Percentiles rank a stretch among this genome's conserved stretches.
Conservation (phyloP, 1,284 basidiomycete genomes). For the Microbotryum intermedium region DNA sequence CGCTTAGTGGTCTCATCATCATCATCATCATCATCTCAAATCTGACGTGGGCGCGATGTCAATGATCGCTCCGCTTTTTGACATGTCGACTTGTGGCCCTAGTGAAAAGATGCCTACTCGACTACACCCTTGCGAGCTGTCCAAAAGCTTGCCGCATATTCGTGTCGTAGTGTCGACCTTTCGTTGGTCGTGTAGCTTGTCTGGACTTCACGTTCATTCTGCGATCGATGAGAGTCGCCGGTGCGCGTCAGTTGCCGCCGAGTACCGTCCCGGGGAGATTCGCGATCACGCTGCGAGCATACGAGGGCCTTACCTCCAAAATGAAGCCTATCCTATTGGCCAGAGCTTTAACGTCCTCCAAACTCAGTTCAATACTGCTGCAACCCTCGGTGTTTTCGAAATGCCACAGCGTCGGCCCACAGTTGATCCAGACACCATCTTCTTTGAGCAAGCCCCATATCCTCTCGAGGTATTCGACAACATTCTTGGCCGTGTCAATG, state of each 20-base stretch:
- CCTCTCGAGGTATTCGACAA: slow-evolving; percentile 77
- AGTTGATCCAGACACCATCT: slow-evolving; percentile 84
- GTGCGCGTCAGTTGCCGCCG: too few relatives aligned
- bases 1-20: too few relatives aligned
- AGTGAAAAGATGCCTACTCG: background rate
- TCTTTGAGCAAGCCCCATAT: slow-evolving; percentile 70
- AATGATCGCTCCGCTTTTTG: too few relatives aligned
- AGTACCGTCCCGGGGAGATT: too few relatives aligned
- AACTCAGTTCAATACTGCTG: slow-evolving; percentile 69
- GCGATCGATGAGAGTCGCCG: background rate
- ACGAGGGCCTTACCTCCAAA: slow-evolving; percentile 53
- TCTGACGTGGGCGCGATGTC: too few relatives aligned
- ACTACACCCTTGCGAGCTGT: slow-evolving; percentile 25
- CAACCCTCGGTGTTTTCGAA: slow-evolving; percentile 79
- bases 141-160: slow-evolving; percentile 56
- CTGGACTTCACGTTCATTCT: slow-evolving; percentile 71
- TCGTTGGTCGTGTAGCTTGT: slow-evolving; percentile 82
- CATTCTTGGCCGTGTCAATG: slow-evolving; percentile 89
- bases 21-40: too few relatives aligned
- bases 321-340: slow-evolving; percentile 71
- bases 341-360: slow-evolving; percentile 77
- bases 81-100: background rate
- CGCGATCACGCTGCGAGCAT: slow-evolving; percentile 9
- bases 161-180: slow-evolving; percentile 75
- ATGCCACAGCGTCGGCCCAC: slow-evolving; percentile 91